Base-by-base conservation (phyloP, 164 flowering plant genomes). In the Kalanchoe fedtschenkoi region DNA sequence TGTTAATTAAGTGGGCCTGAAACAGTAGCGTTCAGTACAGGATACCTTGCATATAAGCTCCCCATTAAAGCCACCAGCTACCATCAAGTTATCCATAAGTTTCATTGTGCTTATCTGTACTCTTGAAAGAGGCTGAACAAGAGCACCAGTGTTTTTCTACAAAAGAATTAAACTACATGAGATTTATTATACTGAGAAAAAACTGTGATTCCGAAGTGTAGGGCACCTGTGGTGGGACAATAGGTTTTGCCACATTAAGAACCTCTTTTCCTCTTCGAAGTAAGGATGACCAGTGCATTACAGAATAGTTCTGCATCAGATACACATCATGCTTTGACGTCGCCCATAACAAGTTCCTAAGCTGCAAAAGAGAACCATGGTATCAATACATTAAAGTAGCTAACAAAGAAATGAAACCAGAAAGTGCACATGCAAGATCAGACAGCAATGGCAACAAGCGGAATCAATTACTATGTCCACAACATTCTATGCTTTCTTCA, bases 11-110 rank as follows among this genome's bases (percentile, higher is more conserved):
- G 1, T 22, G 29, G 10, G 65, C 21, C 55, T 11, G 61, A 19
- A 5, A 64, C 35, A 34, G n/a, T 64, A 1, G 3, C 21, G n/a
- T 38, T 26, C 15, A 53, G 5, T 14, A 6, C 21, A 39, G 30
- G 39, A 15, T 80, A 92, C 98, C 98, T 92, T 92, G 75, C 91
- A 88, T 41, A 92, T 79, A 19, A 92, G 93, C 74, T 92, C 98
- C 63, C 98, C 98, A n/a, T 78, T 91, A 66, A 89, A 89, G 34
- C 98, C 98, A 63, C 98, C 98, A 21, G 91, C 93, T 4, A 79
- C 96, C 78, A 88, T 41, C 51, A 92, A 66, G 66, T 88, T 77
- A 24, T 89, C 87, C 65, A 83, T 86, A 39, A 88, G 81, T 61
- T 83, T 71, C 96, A 92, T 88, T 6, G 96, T 88, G 73, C 96